Evolutionary conservation across 1,284 basidiomycete genomes (phyloP), one percentile per base, ranked within the genome.

Genomic region (Leccinum subfulvum): DNA sequence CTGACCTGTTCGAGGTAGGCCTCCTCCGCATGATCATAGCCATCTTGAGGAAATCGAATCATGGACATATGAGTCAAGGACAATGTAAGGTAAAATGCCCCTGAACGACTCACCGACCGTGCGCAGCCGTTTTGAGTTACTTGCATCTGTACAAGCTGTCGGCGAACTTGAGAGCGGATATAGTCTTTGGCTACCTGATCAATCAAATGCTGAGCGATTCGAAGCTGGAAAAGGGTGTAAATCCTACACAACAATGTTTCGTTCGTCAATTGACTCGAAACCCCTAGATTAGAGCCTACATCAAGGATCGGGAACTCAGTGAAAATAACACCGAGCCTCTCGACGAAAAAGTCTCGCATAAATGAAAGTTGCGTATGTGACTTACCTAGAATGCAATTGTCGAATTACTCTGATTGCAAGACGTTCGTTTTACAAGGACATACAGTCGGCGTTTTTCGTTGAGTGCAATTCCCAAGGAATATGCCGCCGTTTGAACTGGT

Each of bases 1-100:
- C 95, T 87, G 72, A 98, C 95, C 83, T 98, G 95, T 79, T 98
- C 95, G 62, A 98, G 88, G 79, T 97, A 98, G 10, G 94, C 95
- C 30, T 98, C 95, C 95, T 87, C 70, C 88, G 87, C 95, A 98
- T 97, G 77, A 98, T 88, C 6, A 96, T 98, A 5, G 95, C 96
- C 95, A 98, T 98, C 57, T 92, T 92, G 64, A 13, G 47, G 21
- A 8, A 16, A 37, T 33, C 28, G 57, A 21, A 54, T 65, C n/a
- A 58, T 9, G 16, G 16, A 51, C 52, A 55, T 58, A 64, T 57
- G 35, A 39, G 47, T 1, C 35, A 62, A 55, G 18, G 13, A 35
- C 14, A 55, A 6, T 21, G 18, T 21, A 21, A 49, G 44, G 18
- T 21, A 49, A 44, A 49, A 21, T 23, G 53, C 41, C 16, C 26